Conservation (phyloP, 768 basidiomycete genomes). For the Plicaturopsis crispa region DNA sequence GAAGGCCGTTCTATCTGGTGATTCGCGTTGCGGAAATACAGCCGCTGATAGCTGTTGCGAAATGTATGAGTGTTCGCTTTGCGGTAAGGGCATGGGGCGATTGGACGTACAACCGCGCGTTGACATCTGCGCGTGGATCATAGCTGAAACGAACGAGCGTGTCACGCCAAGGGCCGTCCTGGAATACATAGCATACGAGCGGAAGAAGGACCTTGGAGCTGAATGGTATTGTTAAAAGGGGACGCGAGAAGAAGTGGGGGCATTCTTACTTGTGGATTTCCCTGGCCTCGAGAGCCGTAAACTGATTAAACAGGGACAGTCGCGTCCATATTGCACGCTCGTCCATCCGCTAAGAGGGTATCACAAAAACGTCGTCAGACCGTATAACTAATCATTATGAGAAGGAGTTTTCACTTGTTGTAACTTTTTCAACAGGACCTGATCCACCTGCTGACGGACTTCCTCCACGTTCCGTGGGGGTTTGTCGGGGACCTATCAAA, state of each 20-base stretch:
- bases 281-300: conserved; percentile 56
- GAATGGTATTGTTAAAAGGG: conserved; percentile 2
- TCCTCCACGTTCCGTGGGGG: conserved; percentile 59
- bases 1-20: conserved; percentile 75
- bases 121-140: conserved; percentile 73
- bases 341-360: conserved; percentile 50
- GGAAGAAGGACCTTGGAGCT: conserved; percentile 83
- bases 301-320: conserved; percentile 78
- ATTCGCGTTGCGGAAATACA: conserved; percentile 85
- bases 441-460: conserved; percentile 45
- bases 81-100: neutral
- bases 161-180: conserved; percentile 93
- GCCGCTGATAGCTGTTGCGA: conserved; percentile 76
- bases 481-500: conserved; percentile 51
- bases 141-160: conserved; percentile 81
- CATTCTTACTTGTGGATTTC: conserved; percentile 65
- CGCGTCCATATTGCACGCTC: conserved; percentile 87
- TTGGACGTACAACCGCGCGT: conserved; percentile 65
- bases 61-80: conserved; percentile 1
- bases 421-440: conserved; percentile 44
- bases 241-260: neutral
- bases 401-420: conserved; percentile 38
- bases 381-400: too few species aligned
- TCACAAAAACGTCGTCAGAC: too few species aligned
- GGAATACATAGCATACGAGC: conserved; percentile 79